Evolutionary conservation across 352 stramenopile species (phyloP), one percentile per base, ranked within the genome.

Genomic region (Albugo laibachii): DNA sequence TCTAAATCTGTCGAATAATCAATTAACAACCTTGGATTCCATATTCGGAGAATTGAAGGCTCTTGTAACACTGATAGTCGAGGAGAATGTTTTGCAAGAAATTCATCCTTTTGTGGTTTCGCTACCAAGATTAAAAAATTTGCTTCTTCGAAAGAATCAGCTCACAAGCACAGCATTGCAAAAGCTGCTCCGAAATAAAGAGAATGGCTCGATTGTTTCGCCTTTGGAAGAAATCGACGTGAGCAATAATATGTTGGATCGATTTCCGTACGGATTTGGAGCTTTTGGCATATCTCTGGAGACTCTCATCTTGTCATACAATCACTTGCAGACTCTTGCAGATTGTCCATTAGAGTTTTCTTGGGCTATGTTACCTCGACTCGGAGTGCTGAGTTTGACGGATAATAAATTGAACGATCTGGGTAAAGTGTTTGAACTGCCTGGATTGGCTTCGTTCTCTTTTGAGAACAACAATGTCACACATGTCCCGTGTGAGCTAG

Each of bases 401-500:
- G 73, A 88, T 52, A 91, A 91, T 59, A 16, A 56, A 49, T 54
- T 93, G 18, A 55, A 55, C 0, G 76, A 67, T 11, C 59, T 92
- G 12, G 69, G 73, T 16, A 54, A 55, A 0, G 71, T 91, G 24
- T 84, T 81, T 53, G 49, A 73, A n/a, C 48, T 51, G 0, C 70
- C 79, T 20, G 42, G 48, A 11, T 60, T 93, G 14, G 59, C 63
- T 21, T 85, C 72, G 36, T 59, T 93, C 15, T 80, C 71, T 24
- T 72, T 92, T 37, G 72, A 88, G 56, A 92, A 88, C 63, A 93
- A 91, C 50, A 86, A 74, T 40, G 55, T 92, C 21, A 59, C 52
- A 6, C 53, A 59, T 12, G 62, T 88, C 1, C 75, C 72, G 0
- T 78, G 55, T 4, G 72, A 84, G 24, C 56, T 92, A 0, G 77